These are phyloP conservation scores for Leccinum longicurvipes DNA, from an alignment of 768 basidiomycete species.

Conservation along the genomic window DNA sequence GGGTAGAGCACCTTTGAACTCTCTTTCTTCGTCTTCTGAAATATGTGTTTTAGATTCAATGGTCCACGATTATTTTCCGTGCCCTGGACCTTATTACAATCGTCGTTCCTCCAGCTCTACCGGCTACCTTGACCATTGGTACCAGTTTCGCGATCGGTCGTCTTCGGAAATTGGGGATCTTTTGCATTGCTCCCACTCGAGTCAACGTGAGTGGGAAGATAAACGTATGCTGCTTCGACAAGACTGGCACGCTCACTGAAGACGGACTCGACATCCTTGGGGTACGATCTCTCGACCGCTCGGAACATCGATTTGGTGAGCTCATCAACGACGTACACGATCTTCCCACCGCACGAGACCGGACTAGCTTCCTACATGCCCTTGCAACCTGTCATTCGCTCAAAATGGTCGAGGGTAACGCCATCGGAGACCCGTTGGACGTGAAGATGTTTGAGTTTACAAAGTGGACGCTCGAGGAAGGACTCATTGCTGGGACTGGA, in stretches of 20 bases:
- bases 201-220: slow-evolving; percentile 95
- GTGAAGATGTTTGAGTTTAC: slow-evolving; percentile 99
- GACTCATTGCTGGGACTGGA: slow-evolving; percentile 64
- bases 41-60: slow-evolving; percentile 57
- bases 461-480: slow-evolving; percentile 94
- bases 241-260: slow-evolving; percentile 97
- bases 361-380: slow-evolving; percentile 86
- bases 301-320: slow-evolving; percentile 80
- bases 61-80: slow-evolving; percentile 88
- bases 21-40: slow-evolving; percentile 1
- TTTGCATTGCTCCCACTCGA: slow-evolving; percentile 93
- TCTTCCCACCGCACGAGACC: slow-evolving; percentile 66
- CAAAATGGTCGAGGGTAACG: slow-evolving; percentile 80
- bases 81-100: slow-evolving; percentile 95
- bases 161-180: slow-evolving; percentile 83
- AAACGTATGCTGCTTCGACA: slow-evolving; percentile 98
- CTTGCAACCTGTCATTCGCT: slow-evolving; percentile 95
- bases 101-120: slow-evolving; percentile 95
- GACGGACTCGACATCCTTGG: slow-evolving; percentile 97
- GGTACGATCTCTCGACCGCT: slow-evolving; percentile 79
- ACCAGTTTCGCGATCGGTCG: slow-evolving; percentile 92
- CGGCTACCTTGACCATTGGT: slow-evolving; percentile 95
- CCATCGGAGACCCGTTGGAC: slow-evolving; percentile 95
- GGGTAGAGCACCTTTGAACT: slow-evolving; percentile 44
- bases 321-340: slow-evolving; percentile 84